Percentiles rank a stretch among this genome's conserved stretches.
phyloP scores from a whole-genome alignment of 495 filamentous ascomycete species.

The Penicillium manginii region DNA sequence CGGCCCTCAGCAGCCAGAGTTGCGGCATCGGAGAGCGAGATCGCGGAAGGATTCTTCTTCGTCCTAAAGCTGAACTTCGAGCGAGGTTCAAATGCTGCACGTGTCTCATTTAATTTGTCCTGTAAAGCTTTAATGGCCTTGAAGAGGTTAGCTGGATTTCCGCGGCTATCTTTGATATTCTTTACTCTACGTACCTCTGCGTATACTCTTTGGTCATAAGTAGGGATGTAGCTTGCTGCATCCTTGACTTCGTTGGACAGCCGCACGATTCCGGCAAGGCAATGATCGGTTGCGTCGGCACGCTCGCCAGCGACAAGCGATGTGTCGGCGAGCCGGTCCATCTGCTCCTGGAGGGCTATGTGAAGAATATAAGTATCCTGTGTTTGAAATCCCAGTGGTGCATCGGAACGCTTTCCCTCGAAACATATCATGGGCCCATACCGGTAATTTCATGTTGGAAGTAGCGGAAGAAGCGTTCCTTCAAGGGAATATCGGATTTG shows the following conservation, averaged over 20 bases:
- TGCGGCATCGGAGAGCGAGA: slow-evolving; percentile 60
- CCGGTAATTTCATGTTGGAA: slow-evolving; percentile 75
- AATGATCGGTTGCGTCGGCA: slow-evolving; percentile 68
- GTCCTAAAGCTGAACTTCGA: slow-evolving; percentile 77
- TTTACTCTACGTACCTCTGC: slow-evolving; percentile 55
- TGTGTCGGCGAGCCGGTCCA: slow-evolving; percentile 56
- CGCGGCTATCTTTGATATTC: not conserved
- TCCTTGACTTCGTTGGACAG: slow-evolving; percentile 72
- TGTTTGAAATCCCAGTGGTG: not conserved
- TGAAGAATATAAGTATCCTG: slow-evolving; percentile 14
- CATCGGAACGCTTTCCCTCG: no score
- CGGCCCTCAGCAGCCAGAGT: slow-evolving; percentile 53
- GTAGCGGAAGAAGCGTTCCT: slow-evolving; percentile 77
- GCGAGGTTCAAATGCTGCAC: slow-evolving; percentile 62
- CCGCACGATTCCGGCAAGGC: slow-evolving; percentile 64
- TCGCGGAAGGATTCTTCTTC: slow-evolving; percentile 58
- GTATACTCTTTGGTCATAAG: slow-evolving; percentile 78
- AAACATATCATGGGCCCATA: slow-evolving; percentile 33
- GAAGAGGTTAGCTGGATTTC: slow-evolving; percentile 2
- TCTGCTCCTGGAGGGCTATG: slow-evolving; percentile 64
- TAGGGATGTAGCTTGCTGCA: slow-evolving; percentile 67
- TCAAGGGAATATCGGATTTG: slow-evolving; percentile 53
- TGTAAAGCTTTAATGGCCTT: slow-evolving; percentile 71
- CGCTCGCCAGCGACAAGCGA: slow-evolving; percentile 59
- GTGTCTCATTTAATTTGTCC: slow-evolving; percentile 63